A percentile compares a stretch with the other conserved stretches of the same genome.
Conservation (phyloP, 352 stramenopile species). For the Sclerospora graminicola region DNA sequence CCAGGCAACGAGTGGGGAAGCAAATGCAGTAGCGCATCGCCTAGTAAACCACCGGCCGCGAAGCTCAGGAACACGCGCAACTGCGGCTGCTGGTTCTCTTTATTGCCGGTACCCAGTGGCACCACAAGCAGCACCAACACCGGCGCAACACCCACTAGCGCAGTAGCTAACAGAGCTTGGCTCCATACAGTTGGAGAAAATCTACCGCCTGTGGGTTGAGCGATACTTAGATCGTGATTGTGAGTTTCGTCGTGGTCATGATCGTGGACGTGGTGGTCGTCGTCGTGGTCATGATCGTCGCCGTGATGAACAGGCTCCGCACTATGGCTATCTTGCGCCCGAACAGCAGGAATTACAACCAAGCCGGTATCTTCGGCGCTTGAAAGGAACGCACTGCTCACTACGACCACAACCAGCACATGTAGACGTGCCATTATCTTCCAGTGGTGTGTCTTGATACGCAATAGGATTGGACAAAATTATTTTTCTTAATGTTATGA, state of each 20-base stretch:
- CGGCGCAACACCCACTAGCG: conserved; percentile 55
- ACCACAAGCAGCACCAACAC: conserved; percentile 65
- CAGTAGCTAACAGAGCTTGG: conserved; percentile 59
- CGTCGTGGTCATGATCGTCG: conserved; percentile 17
- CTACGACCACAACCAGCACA: conserved; percentile 11
- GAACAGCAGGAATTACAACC: conserved; percentile 3
- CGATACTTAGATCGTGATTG: conserved; percentile 10
- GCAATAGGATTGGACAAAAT: too few species aligned
- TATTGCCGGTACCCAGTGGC: conserved; percentile 41
- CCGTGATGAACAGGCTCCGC: neutral
- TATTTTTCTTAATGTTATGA: too few species aligned
- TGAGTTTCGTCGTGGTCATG: conserved; percentile 14
- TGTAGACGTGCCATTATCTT: too few species aligned
- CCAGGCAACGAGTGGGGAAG: conserved; percentile 79
- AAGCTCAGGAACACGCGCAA: conserved; percentile 85
- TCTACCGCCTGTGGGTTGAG: conserved; percentile 8
- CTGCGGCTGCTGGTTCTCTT: conserved; percentile 54
- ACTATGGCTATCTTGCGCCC: conserved; percentile 4
- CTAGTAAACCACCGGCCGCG: conserved; percentile 76
- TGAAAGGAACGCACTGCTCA: conserved; percentile 8
- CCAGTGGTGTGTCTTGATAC: too few species aligned
- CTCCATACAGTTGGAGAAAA: conserved; percentile 46
- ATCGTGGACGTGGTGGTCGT: conserved; percentile 18
- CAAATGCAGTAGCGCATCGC: conserved; percentile 86
- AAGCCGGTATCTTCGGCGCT: conserved; percentile 5